phyloP scores from a whole-genome alignment of 2,329 filamentous ascomycete genomes.

The Akanthomyces lecanii region DNA sequence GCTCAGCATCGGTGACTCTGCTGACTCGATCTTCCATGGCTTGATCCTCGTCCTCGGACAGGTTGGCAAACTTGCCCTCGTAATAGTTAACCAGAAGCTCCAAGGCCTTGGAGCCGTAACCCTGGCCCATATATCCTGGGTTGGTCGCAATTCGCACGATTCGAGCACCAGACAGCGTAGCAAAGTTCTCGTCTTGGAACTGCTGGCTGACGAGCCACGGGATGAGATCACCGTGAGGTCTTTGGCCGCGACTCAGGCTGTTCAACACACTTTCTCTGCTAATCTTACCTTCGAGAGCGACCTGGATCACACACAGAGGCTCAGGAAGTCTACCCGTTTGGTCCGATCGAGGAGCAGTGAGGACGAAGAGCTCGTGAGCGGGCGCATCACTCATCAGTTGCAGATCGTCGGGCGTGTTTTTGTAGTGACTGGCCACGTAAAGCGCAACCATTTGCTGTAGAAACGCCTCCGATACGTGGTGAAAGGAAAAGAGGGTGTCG shows the following conservation, averaged over 20 bases:
- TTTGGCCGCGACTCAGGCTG: slow-evolving; percentile 80
- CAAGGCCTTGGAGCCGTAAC: slow-evolving; percentile 86
- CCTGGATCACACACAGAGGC: slow-evolving; percentile 89
- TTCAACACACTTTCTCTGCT: slow-evolving; percentile 89
- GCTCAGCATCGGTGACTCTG: slow-evolving; percentile 76
- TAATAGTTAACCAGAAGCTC: slow-evolving; percentile 89
- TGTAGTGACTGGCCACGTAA: slow-evolving; percentile 96
- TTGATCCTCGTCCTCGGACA: slow-evolving; percentile 66
- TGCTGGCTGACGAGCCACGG: slow-evolving; percentile 97
- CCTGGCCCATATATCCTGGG: slow-evolving; percentile 87
- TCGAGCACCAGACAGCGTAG: slow-evolving; percentile 83
- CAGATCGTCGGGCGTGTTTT: slow-evolving; percentile 96
- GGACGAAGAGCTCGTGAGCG: slow-evolving; percentile 91
- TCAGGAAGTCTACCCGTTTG: slow-evolving; percentile 77
- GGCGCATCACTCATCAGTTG: slow-evolving; percentile 98
- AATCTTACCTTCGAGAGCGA: slow-evolving; percentile 91
- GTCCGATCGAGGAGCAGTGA: slow-evolving; percentile 80
- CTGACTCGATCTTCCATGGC: slow-evolving; percentile 60
- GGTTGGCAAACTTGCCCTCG: slow-evolving; percentile 81
- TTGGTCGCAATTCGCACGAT: slow-evolving; percentile 95
- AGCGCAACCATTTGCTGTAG: slow-evolving; percentile 97
- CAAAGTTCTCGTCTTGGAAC: slow-evolving; percentile 97
- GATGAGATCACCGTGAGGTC: slow-evolving; percentile 88
- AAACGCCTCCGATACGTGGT: slow-evolving; percentile 94
- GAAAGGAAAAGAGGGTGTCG: slow-evolving; percentile 96